Percentiles rank a stretch among this genome's conserved stretches.
Conservation (phyloP, 306 rosid genomes). For the Hippophae tibetana region DNA sequence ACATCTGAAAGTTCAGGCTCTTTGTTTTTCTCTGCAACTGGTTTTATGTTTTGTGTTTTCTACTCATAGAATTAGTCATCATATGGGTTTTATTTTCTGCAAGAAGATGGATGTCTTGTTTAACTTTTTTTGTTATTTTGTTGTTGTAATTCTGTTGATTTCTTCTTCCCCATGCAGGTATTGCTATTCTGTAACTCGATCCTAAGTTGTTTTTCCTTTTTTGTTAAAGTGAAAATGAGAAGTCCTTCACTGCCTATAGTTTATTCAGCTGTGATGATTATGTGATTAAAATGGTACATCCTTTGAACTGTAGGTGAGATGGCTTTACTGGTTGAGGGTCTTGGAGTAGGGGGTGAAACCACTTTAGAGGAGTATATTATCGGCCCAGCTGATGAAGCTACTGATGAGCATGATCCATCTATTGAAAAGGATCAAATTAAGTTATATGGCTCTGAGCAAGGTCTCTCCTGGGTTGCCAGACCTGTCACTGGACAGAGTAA, state of each 20-base stretch:
- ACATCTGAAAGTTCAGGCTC: not conserved
- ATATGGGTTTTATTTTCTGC: not conserved
- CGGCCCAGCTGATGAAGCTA: slow-evolving; percentile 54
- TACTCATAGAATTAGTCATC: not conserved
- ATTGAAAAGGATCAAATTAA: slow-evolving; percentile 48
- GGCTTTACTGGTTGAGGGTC: slow-evolving; percentile 98
- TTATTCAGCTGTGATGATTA: not conserved
- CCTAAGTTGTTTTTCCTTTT: not conserved
- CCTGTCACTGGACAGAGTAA: slow-evolving; percentile 66
- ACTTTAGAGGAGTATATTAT: slow-evolving; percentile 78
- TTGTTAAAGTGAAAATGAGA: not conserved
- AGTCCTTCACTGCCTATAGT: not conserved
- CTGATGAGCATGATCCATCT: slow-evolving; percentile 52
- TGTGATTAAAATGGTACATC: not conserved
- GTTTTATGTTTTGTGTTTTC: not conserved
- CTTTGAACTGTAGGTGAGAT: slow-evolving; percentile 60
- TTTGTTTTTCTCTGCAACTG: not conserved
- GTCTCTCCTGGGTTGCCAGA: slow-evolving; percentile 85
- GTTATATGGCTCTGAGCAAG: slow-evolving; percentile 72
- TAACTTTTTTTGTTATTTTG: not conserved
- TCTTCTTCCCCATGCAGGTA: not conserved
- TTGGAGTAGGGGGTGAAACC: slow-evolving; percentile 74
- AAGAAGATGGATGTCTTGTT: not conserved
- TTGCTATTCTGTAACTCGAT: not conserved
- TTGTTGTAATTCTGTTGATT: not conserved